Evolutionary conservation across 768 basidiomycete genomes (phyloP).

Genomic region (Podaxis sp.): DNA sequence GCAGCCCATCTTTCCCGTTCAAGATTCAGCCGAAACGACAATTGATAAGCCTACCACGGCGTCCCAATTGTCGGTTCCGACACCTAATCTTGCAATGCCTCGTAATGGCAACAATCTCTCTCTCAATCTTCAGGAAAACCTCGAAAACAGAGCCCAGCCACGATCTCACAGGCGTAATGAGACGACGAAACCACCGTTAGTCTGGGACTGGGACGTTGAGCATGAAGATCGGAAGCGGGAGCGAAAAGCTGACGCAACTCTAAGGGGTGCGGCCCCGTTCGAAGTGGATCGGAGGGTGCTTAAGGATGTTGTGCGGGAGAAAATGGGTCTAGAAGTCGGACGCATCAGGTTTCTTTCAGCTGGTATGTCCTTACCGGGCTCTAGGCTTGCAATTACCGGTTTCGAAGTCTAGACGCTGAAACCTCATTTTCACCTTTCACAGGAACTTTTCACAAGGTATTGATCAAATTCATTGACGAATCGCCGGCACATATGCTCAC

Average conservation of each 20-base stretch:
- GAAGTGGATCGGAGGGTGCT: slow-evolving; percentile 74
- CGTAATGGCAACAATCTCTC: slow-evolving; percentile 27
- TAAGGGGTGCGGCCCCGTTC: slow-evolving; percentile 67
- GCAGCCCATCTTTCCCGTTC: not conserved
- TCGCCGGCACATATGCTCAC: not conserved
- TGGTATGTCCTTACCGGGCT: slow-evolving; percentile 43
- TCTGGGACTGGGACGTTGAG: slow-evolving; percentile 75
- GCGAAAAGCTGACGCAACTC: slow-evolving; percentile 57
- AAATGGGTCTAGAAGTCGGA: slow-evolving; percentile 63
- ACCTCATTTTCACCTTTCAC: slow-evolving; percentile 11
- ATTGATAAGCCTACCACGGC: slow-evolving; percentile 2
- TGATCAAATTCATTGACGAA: not conserved
- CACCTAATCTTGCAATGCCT: slow-evolving; percentile 23
- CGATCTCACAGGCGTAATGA: not conserved
- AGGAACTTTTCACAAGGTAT: slow-evolving; percentile 87
- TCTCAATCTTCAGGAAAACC: slow-evolving; percentile 18
- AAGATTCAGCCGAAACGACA: not conserved
- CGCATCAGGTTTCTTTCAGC: slow-evolving; percentile 74
- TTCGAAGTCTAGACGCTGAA: not conserved
- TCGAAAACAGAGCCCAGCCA: not conserved
- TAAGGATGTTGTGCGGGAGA: slow-evolving; percentile 76
- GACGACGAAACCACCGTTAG: slow-evolving; percentile 30
- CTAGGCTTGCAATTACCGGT: slow-evolving; percentile 18
- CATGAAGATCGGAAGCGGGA: slow-evolving; percentile 69
- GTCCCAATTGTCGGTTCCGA: not conserved